Base-by-base conservation (phyloP, 2,329 filamentous ascomycete genomes). In the Phialocephala subalpina region DNA sequence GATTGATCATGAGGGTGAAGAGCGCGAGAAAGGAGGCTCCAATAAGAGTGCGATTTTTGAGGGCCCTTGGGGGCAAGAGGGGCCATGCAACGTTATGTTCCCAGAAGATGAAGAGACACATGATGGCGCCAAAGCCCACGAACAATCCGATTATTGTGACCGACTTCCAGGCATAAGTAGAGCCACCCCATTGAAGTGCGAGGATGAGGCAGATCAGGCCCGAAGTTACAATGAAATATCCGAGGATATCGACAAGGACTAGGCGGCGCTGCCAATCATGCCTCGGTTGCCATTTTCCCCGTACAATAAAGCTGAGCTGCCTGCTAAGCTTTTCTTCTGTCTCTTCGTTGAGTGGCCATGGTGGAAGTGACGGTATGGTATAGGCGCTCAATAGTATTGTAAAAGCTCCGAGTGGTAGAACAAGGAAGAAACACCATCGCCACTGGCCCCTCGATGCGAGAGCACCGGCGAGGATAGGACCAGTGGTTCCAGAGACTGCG, bases 321-420 rank as follows among this genome's bases (percentile, higher is more conserved):
- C 77, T 68, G n/a, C 78, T 77, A 11, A 78, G 56, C 42, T 68
- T 77, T 20, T 68, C 22, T 14, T 9, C 4, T 36, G 69, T 47
- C 0, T 67, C 5, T 11, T 63, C 58, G 27, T 60, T 60, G 58
- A 14, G 49, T n/a, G 7, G 38, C 18, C 40, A 40, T 67, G 68
- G 74, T 82, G 81, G 70, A 82, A 80, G 65, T 78, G 77, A 69
- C 82, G 69, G 36, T 80, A 38, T 29, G 82, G 74, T 20, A 77
- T 70, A 5, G 36, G 36, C 36, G 36, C 36, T 38, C 36, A 38
- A 38, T 14, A 66, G 25, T n/a, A 74, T 71, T 8, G 77, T 76
- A 2, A 76, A 63, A 33, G 74, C 78, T 5, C 80, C 80, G 40
- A 81, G 74, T 0, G 80, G 81, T 1, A 83, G 73, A 59, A 77